Conservation (phyloP, 768 basidiomycete species). For the Steccherinum ochraceum region DNA sequence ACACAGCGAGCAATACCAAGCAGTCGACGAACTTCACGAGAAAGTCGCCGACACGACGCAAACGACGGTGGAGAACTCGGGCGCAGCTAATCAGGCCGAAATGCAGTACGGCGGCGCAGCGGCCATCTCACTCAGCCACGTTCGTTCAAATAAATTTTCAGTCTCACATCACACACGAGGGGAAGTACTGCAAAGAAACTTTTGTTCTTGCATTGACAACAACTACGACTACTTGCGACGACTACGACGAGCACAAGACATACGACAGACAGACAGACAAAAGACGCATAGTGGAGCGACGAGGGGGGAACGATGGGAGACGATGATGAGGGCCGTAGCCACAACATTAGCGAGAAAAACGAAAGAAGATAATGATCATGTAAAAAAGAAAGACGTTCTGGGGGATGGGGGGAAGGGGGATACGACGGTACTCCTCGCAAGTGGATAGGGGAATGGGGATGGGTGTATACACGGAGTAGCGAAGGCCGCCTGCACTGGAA, state of each 20-base stretch:
- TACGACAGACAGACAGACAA: not conserved
- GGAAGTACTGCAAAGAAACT: not conserved
- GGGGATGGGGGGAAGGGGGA: conserved; percentile 26
- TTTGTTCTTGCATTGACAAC: not conserved
- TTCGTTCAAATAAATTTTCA: too few species aligned
- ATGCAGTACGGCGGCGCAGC: too few species aligned
- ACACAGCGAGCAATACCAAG: too few species aligned
- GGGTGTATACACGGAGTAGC: conserved; percentile 37
- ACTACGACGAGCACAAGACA: not conserved
- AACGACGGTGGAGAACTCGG: too few species aligned
- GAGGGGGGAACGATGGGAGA: not conserved
- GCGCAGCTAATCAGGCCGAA: too few species aligned
- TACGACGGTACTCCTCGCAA: conserved; percentile 53
- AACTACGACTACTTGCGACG: not conserved
- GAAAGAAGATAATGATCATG: not conserved
- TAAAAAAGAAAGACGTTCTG: not conserved
- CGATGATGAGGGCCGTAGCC: not conserved
- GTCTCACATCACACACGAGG: not conserved
- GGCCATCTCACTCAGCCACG: too few species aligned
- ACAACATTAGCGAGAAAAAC: not conserved
- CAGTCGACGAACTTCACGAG: too few species aligned
- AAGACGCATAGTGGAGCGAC: too few species aligned
- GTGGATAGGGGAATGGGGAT: conserved; percentile 33
- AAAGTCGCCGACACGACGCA: too few species aligned
- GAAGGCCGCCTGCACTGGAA: conserved; percentile 29